Conservation (phyloP, 768 basidiomycete genomes). For the Exsudoporus frostii region DNA sequence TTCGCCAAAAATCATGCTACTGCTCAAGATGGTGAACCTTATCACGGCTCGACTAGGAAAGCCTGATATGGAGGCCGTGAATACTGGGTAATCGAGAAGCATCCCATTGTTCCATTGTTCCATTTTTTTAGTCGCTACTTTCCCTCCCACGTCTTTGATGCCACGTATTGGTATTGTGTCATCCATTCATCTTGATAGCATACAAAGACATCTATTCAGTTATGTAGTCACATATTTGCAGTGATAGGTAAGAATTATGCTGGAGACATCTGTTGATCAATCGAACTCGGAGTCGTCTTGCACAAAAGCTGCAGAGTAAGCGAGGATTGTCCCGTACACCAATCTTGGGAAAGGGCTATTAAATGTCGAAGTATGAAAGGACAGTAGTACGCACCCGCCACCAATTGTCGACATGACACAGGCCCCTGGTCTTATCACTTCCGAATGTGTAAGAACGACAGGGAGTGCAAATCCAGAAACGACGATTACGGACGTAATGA, state of each 20-base stretch:
- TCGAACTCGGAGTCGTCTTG: constrained; percentile 84
- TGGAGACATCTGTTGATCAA: constrained; percentile 23
- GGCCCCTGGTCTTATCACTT: constrained; percentile 78
- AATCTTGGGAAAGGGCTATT: constrained; percentile 39
- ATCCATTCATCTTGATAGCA: background rate
- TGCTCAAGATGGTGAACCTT: constrained; percentile 31
- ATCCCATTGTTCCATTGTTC: background rate
- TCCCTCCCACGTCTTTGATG: background rate
- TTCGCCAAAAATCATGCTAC: constrained; percentile 26
- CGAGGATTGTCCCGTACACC: constrained; percentile 88
- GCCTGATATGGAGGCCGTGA: constrained; percentile 12
- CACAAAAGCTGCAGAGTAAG: constrained; percentile 80
- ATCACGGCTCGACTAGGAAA: constrained; percentile 25
- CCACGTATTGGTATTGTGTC: background rate
- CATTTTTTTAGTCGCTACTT: background rate
- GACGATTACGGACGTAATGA: constrained; percentile 87
- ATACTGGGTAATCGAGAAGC: constrained; percentile 2
- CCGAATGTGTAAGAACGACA: constrained; percentile 87
- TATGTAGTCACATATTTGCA: constrained; percentile 18
- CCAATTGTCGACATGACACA: constrained; percentile 94
- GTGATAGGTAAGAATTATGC: background rate
- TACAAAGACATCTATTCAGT: constrained; percentile 9
- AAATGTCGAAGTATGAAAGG: background rate
- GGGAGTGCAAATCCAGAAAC: constrained; percentile 94
- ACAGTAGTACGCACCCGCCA: constrained; percentile 56